These are phyloP conservation scores for Pyrenula aspistea DNA, from an alignment of 495 filamentous ascomycete genomes.

Conservation along the genomic window DNA sequence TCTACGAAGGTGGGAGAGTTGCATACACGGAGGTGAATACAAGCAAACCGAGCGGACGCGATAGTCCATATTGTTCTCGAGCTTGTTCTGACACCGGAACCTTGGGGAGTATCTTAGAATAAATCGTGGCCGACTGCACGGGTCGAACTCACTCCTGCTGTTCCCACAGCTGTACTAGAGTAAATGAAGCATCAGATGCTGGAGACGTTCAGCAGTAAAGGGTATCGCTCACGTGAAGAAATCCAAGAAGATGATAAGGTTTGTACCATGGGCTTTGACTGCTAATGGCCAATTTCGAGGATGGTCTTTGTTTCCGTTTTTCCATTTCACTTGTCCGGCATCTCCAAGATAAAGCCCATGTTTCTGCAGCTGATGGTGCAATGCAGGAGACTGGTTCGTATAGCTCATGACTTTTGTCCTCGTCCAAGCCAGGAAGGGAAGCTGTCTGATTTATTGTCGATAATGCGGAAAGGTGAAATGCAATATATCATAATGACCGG, in stretches of 20 bases:
- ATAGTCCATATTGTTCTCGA: constrained; percentile 17
- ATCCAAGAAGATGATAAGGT: constrained; percentile 26
- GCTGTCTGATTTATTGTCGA: too few species aligned
- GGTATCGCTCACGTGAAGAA: constrained; percentile 24
- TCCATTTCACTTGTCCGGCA: constrained; percentile 26
- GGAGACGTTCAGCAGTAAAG: background rate
- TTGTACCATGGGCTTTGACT: constrained; percentile 24
- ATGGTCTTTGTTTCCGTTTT: constrained; percentile 20
- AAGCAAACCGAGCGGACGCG: constrained; percentile 20
- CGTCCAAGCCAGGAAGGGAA: too few species aligned
- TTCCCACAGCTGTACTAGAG: constrained; percentile 26
- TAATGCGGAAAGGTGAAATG: too few species aligned
- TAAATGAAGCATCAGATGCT: constrained; percentile 2
- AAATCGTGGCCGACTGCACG: background rate
- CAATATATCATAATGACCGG: too few species aligned
- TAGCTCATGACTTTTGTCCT: too few species aligned
- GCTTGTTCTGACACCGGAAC: constrained; percentile 23
- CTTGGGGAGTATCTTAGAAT: constrained; percentile 6
- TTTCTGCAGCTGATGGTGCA: background rate
- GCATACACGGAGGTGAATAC: constrained; percentile 25
- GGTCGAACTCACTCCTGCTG: constrained; percentile 22
- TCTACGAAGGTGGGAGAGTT: background rate
- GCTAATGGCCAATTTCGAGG: constrained; percentile 26
- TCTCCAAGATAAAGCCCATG: constrained; percentile 5
- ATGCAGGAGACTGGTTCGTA: too few species aligned